Conservation (phyloP, 352 stramenopile species). For the Phytopythium montanum region DNA sequence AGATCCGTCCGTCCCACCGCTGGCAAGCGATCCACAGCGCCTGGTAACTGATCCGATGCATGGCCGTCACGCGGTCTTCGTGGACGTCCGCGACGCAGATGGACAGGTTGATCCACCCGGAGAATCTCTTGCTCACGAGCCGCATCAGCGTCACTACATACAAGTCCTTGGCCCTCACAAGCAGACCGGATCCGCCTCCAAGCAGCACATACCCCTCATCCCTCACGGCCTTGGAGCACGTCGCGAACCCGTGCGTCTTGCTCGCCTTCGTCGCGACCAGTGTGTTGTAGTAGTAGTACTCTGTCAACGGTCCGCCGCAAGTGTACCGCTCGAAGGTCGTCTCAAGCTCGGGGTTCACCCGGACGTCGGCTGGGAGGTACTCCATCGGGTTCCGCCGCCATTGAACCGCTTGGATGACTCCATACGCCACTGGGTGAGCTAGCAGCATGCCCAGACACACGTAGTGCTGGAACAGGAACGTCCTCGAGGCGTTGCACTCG, state of each 20-base stretch:
- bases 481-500: conserved; percentile 21
- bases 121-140: conserved; percentile 14
- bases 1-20: conserved; percentile 26
- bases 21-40: conserved; percentile 15
- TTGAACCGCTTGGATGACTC: conserved; percentile 25
- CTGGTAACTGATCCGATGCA: conserved; percentile 23
- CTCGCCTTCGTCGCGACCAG: conserved; percentile 6
- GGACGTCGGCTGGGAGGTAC: conserved; percentile 17
- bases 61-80: conserved; percentile 17
- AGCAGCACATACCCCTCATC: conserved; percentile 38
- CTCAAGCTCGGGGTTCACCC: conserved; percentile 11
- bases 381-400: conserved; percentile 22
- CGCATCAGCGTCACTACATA: conserved; percentile 27
- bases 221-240: conserved; percentile 26
- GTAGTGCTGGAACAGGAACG: conserved; percentile 25
- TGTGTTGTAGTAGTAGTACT: conserved; percentile 42
- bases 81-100: conserved; percentile 22
- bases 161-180: conserved; percentile 35
- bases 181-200: conserved; percentile 16
- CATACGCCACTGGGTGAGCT: conserved; percentile 22
- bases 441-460: conserved; percentile 20
- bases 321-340: conserved; percentile 27
- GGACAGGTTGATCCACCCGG: conserved; percentile 24
- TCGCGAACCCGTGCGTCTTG: conserved; percentile 17
- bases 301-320: conserved; percentile 19